phyloP scores from a whole-genome alignment of 2,329 filamentous ascomycete genomes.

The Rhynchosporium graminicola region DNA sequence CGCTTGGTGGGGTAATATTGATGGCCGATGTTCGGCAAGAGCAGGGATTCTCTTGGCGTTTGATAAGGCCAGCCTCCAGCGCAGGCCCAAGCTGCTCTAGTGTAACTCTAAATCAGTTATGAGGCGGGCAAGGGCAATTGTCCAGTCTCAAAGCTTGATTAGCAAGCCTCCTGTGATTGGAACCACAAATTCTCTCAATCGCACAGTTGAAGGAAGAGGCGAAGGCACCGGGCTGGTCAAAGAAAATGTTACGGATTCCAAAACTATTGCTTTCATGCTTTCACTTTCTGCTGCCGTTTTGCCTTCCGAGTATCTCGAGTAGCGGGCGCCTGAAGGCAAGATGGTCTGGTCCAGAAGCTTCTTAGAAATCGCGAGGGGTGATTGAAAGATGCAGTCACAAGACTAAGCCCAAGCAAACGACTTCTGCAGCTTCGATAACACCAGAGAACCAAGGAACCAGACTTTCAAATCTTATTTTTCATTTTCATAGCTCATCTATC shows the following conservation, averaged over 20 bases:
- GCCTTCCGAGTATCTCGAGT: neutral
- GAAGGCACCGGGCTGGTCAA: neutral
- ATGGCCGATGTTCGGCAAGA: conserved; percentile 14
- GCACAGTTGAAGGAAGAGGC: neutral
- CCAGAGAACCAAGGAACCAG: neutral
- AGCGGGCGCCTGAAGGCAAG: neutral
- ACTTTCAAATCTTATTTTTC: conserved; percentile 1
- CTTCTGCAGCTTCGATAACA: neutral
- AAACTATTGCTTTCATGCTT: neutral
- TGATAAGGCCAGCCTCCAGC: conserved; percentile 5
- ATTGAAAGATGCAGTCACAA: conserved; percentile 9
- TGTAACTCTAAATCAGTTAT: neutral
- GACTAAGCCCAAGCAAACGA: conserved; percentile 1
- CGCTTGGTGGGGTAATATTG: conserved; percentile 15
- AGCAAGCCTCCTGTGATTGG: conserved; percentile 4
- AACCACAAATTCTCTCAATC: conserved; percentile 4
- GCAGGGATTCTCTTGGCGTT: neutral
- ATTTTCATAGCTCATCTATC: conserved; percentile 13
- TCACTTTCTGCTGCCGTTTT: conserved; percentile 8
- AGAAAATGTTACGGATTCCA: neutral
- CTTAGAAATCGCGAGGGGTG: neutral
- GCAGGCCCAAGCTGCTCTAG: neutral
- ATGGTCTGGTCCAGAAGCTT: neutral
- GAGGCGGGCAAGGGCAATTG: neutral
- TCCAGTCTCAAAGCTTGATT: conserved; percentile 6